These are phyloP conservation scores for Coemansia sp. DNA, from an alignment of 192 early-diverging fungal genomes.

Conservation along the genomic window DNA sequence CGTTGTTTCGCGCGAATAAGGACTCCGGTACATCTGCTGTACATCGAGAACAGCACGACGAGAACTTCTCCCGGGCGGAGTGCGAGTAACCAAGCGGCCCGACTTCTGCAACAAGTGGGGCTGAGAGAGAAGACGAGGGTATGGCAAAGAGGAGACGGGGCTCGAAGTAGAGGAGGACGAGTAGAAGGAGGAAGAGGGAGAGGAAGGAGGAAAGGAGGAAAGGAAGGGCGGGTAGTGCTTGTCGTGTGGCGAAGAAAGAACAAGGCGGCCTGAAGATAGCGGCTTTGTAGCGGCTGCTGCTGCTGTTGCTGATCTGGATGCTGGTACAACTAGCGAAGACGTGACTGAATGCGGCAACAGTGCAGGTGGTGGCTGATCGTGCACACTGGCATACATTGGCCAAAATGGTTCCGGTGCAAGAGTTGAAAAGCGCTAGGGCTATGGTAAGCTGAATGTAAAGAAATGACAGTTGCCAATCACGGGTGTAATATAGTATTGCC, in stretches of 20 bases:
- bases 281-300: constrained; percentile 27
- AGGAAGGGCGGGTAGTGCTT: constrained; percentile 11
- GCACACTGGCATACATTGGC: constrained; percentile 52
- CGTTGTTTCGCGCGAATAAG: constrained; percentile 53
- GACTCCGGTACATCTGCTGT: constrained; percentile 43
- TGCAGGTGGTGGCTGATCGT: constrained; percentile 50
- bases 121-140: constrained; percentile 25
- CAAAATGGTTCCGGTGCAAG: constrained; percentile 9
- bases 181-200: constrained; percentile 6
- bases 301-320: constrained; percentile 29
- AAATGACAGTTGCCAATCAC: not conserved
- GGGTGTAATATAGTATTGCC: not conserved
- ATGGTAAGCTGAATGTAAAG: not conserved
- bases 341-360: constrained; percentile 50
- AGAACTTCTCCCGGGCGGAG: constrained; percentile 30
- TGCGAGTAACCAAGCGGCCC: constrained; percentile 17
- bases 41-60: constrained; percentile 46
- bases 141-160: constrained; percentile 22
- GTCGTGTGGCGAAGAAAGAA: constrained; percentile 21
- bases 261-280: constrained; percentile 31
- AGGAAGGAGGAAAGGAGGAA: constrained; percentile 9
- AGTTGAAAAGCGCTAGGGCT: not conserved
- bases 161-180: constrained; percentile 11
- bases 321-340: constrained; percentile 31
- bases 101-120: constrained; percentile 25